Percentiles rank a stretch among this genome's conserved stretches.
Conservation (phyloP, 768 basidiomycete species). For the Leucogyrophana mollusca region DNA sequence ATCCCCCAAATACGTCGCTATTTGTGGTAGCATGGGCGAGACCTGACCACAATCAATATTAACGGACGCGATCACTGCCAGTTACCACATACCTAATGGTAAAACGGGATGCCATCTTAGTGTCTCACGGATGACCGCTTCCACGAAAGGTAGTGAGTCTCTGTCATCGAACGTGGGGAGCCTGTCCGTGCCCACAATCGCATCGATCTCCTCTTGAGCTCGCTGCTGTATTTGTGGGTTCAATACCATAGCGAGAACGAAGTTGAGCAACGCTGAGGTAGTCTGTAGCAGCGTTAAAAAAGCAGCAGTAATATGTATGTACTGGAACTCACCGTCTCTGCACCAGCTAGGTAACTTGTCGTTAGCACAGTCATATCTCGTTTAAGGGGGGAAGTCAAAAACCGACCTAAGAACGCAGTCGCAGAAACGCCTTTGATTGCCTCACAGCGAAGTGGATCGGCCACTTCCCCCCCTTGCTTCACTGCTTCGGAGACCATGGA, state of each 20-base stretch:
- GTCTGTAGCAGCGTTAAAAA: background rate
- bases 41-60: background rate
- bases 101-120: background rate
- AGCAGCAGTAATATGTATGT: too few species aligned
- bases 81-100: conserved; percentile 4
- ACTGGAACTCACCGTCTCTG: conserved; percentile 21
- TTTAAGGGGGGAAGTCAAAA: background rate
- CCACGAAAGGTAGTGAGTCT: too few species aligned
- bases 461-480: conserved; percentile 16
- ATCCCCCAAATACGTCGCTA: conserved; percentile 4
- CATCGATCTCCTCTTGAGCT: background rate
- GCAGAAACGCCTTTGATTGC: conserved; percentile 21
- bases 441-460: conserved; percentile 13
- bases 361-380: background rate
- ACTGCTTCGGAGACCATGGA: conserved; percentile 22
- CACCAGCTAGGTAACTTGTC: conserved; percentile 13
- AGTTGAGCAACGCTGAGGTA: conserved; percentile 2
- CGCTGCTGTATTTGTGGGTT: conserved; percentile 5
- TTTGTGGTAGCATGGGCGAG: background rate
- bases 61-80: too few species aligned
- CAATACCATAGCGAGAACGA: conserved; percentile 10
- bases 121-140: too few species aligned
- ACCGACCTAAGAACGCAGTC: conserved; percentile 13
- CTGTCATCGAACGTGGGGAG: background rate
- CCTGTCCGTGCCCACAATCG: conserved; percentile 4